Evolutionary conservation across 352 stramenopile species (phyloP), one percentile per base, ranked within the genome.

Genomic region (Globisporangium spiculum): DNA sequence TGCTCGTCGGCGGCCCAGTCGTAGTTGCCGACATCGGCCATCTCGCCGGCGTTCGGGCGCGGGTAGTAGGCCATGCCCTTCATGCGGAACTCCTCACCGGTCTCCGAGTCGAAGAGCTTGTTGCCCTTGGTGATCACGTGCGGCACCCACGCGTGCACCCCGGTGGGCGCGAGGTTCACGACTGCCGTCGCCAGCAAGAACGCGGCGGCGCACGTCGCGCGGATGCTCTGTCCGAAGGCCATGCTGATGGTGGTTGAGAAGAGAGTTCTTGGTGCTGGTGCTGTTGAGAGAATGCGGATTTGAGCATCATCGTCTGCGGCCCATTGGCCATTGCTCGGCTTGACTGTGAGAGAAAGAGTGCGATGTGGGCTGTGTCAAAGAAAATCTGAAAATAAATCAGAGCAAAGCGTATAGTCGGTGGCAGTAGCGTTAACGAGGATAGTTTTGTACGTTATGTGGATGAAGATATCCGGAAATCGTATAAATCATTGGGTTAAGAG

Each of bases 1-100:
- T 88, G 82, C 20, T 87, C 78, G 52, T 94, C 80, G 0, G 77
- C 75, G 34, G 77, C 77, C 73, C 79, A 92, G 62, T 94, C 86
- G 54, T 92, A 78, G 64, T 82, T 87, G 63, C 73, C 76, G 8
- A 73, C 70, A 12, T 64, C 60, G 5, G 79, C 66, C 0, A 84
- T 52, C 54, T 80, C 75, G 9, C 86, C 86, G 12, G 38, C 65
- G 53, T 94, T 94, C 12, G 86, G 81, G 4, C 83, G 78, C 14
- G 84, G 83, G 68, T 88, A 92, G 71, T 92, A 92, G 7, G 77
- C 82, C 72, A 92, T 87, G 52, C 86, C 86, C 58, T 83, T 81
- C 32, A 92, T 79, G 20, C 80, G 79, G 72, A 94, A 85, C 62
- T 92, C 80, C 22, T 24, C 22, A 24, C 22, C 22, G 22, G 22